Evolutionary conservation across 2,329 filamentous ascomycete species (phyloP), one percentile per base, ranked within the genome.

Genomic region (Fusarium transvaalense): DNA sequence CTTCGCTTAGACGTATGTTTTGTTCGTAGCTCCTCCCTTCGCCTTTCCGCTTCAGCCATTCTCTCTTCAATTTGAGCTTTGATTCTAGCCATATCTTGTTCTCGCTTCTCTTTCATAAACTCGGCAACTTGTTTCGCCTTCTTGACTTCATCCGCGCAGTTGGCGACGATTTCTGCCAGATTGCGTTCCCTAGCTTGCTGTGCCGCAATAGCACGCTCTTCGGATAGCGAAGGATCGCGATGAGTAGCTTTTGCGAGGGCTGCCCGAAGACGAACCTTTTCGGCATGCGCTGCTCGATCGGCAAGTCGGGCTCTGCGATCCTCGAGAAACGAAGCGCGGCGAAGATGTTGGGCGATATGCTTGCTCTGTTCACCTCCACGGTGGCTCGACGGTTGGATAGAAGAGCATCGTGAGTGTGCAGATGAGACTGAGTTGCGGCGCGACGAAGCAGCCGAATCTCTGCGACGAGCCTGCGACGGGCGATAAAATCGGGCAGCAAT

Each of bases 61-160:
- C 91, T 89, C 80, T 94, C 92, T 76, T 94, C 91, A 85, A 94
- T 93, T 76, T 94, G 91, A 51, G 87, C 80, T 66, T 89, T 88
- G 76, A 92, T 84, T 74, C 89, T 89, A 71, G 85, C 85, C 58
- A 92, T 86, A 68, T 94, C 91, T 58, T 90, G 89, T 75, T 93
- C 90, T 67, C 92, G 89, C 77, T 91, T 91, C 80, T 92, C 91
- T 79, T 93, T 94, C 82, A 92, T 93, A 60, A 87, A 89, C 77
- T 93, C 92, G 15, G 92, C 92, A n/a, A 94, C 85, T 51, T 91
- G 90, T 82, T 95, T 95, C 53, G 92, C 92, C 68, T 92, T 86
- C 76, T 91, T 89, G 17, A 96, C 92, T 76, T 96, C 92, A 78
- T 94, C 92, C 21, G 92, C 92, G 75, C 92, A 95, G 63, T 88